Evolutionary conservation across 495 filamentous ascomycete genomes (phyloP).

Genomic region (Terfezia claveryi): DNA sequence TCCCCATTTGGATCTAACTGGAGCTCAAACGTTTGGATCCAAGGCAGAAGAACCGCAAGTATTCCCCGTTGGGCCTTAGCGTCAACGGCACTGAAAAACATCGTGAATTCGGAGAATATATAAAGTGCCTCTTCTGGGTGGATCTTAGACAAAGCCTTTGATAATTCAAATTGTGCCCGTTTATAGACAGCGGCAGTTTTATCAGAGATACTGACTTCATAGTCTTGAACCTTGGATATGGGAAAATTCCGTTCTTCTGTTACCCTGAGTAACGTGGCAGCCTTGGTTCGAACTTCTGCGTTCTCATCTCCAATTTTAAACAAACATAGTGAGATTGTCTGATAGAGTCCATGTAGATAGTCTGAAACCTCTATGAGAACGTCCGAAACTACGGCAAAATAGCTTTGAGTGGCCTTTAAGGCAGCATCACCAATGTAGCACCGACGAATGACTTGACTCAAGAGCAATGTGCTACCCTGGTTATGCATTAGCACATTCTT

Average conservation of each 20-base stretch:
- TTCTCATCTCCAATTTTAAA: conserved; percentile 82
- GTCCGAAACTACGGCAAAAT: conserved; percentile 78
- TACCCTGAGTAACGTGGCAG: conserved; percentile 58
- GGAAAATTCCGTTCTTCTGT: conserved; percentile 69
- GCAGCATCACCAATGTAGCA: conserved; percentile 51
- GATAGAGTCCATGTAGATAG: conserved; percentile 74
- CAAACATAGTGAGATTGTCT: conserved; percentile 61
- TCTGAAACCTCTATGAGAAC: conserved; percentile 60
- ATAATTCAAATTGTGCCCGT: conserved; percentile 88
- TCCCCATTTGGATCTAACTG: conserved; percentile 87
- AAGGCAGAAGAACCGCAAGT: conserved; percentile 80
- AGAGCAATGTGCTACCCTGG: conserved; percentile 54
- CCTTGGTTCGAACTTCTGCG: conserved; percentile 68
- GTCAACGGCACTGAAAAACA: conserved; percentile 68
- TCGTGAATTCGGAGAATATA: conserved; percentile 82
- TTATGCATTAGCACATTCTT: conserved; percentile 86
- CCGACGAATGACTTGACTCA: conserved; percentile 68
- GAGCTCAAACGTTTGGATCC: conserved; percentile 85
- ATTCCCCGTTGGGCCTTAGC: conserved; percentile 74
- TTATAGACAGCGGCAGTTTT: conserved; percentile 97
- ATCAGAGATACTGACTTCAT: conserved; percentile 94
- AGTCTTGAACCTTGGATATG: conserved; percentile 80
- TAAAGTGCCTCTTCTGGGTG: conserved; percentile 76
- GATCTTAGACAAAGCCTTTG: conserved; percentile 66
- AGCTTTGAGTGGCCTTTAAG: conserved; percentile 74